Evolutionary conservation across 1,284 basidiomycete species (phyloP).

Genomic region (Ceratobasidium sp.): DNA sequence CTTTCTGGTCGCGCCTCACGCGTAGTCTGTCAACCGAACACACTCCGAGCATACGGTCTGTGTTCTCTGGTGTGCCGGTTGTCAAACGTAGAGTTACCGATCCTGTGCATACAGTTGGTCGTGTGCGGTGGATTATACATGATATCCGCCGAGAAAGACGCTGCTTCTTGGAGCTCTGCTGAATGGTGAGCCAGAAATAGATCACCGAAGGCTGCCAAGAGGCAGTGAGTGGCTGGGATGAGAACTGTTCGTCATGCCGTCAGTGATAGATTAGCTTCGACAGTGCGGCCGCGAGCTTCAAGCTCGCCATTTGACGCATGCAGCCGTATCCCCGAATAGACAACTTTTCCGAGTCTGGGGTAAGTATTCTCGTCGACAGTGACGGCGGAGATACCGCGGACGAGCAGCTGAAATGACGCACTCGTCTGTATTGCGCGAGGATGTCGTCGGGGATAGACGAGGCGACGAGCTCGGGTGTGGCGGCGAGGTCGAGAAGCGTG

Average conservation of each 20-base stretch:
- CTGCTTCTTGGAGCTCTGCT: neutral
- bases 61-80: neutral
- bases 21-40: neutral
- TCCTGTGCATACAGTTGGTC: constrained; percentile 2
- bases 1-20: too few relatives aligned
- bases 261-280: neutral
- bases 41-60: constrained; percentile 2
- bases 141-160: neutral
- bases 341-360: neutral
- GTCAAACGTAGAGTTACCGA: neutral
- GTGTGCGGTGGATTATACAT: neutral
- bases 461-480: neutral
- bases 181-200: constrained; percentile 11
- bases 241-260: neutral
- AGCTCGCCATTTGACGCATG: neutral
- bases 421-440: neutral
- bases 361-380: neutral
- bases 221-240: neutral
- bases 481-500: neutral
- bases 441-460: neutral
- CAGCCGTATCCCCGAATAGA: constrained; percentile 18
- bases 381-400: constrained; percentile 25
- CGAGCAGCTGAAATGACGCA: constrained; percentile 31
- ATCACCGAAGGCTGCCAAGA: neutral
- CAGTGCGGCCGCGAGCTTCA: neutral